Evolutionary conservation across 1,139 yeast genomes (phyloP).

Genomic region (Kodamaea derodonti): DNA sequence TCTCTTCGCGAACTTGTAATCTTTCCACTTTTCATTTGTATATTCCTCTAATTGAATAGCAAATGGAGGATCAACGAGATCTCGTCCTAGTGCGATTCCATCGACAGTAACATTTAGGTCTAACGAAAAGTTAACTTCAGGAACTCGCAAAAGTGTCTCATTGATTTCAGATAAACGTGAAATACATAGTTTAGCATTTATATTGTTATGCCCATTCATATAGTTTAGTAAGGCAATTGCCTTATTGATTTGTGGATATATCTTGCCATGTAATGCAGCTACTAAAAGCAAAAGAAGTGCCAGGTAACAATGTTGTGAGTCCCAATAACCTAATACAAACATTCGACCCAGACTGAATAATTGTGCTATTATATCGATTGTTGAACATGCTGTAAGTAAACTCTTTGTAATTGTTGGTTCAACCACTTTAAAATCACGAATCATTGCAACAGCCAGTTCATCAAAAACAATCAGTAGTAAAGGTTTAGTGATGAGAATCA

Average conservation of each 20-base stretch:
- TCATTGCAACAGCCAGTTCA: constrained; percentile 21
- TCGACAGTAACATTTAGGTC: constrained; percentile 7
- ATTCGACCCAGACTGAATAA: constrained; percentile 33
- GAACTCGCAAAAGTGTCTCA: constrained; percentile 5
- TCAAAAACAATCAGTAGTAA: constrained; percentile 40
- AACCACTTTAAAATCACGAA: constrained; percentile 27
- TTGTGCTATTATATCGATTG: constrained; percentile 35
- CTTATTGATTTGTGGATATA: constrained; percentile 25
- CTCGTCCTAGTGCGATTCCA: constrained; percentile 2
- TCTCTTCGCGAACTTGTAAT: constrained; percentile 6
- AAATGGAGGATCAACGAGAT: constrained; percentile 4
- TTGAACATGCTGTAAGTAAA: constrained; percentile 36
- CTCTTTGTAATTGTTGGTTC: constrained; percentile 36
- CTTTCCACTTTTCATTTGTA: constrained; percentile 5
- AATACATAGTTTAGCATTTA: constrained; percentile 30
- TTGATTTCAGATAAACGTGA: constrained; percentile 8
- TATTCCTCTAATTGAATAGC: constrained; percentile 8
- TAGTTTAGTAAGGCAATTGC: constrained; percentile 33
- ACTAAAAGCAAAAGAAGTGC: constrained; percentile 41
- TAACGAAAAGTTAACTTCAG: constrained; percentile 6
- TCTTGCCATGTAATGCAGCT: constrained; percentile 29
- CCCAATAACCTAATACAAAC: constrained; percentile 50
- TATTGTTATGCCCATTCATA: constrained; percentile 41
- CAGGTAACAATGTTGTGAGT: constrained; percentile 46
- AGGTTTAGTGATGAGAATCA: constrained; percentile 45